Base-by-base conservation (phyloP, 306 rosid genomes). In the Canavalia ensiformis region DNA sequence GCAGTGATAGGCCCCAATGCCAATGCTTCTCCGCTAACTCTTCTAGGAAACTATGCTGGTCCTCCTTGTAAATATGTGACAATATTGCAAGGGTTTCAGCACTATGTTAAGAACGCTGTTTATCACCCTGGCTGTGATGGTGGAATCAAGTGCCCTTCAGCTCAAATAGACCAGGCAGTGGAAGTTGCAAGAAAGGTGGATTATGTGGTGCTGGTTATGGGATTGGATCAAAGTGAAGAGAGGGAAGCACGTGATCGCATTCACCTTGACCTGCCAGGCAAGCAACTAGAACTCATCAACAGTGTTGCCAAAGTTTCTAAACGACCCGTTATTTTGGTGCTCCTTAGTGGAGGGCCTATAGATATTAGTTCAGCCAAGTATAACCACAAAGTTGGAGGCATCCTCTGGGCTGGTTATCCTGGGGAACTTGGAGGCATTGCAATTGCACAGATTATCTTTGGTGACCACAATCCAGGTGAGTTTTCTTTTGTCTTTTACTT, bases 351-450 rank as follows among this genome's bases (percentile, higher is more conserved):
- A 30, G 98, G 99, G n/a, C 97, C 98, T 5, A 59, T 95, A 4
- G 99, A 95, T 87, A 85, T 93, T 55, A 84, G 94, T 84, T 86
- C 83, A 4, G 93, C 97, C 2, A 95, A 93, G 87, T 7, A 80
- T 84, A 58, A 91, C 58, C 6, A 69, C 68, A 90, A 85, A 76
- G 66, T 95, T 35, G 97, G 99, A 74, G 85, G 99, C 79, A 95
- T 95, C 79, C 59, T 95, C 56, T 95, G 98, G 99, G 99, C 97
- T 65, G 99, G 99, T 82, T 95, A 95, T 88, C 98, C 98, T 0
- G 98, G 99, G 6, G 88, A 93, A 85, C 87, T 87, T 49, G 99
- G 99, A 62, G 97, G 95, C 64, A 71, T 75, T 68, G 99, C 99
- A 2, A 81, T 95, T 78, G 93, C 98, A 5, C 85, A 92, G 63